Evolutionary conservation across 2,329 filamentous ascomycete species (phyloP), one percentile per base, ranked within the genome.

Genomic region (Penicillium sumatraense): DNA sequence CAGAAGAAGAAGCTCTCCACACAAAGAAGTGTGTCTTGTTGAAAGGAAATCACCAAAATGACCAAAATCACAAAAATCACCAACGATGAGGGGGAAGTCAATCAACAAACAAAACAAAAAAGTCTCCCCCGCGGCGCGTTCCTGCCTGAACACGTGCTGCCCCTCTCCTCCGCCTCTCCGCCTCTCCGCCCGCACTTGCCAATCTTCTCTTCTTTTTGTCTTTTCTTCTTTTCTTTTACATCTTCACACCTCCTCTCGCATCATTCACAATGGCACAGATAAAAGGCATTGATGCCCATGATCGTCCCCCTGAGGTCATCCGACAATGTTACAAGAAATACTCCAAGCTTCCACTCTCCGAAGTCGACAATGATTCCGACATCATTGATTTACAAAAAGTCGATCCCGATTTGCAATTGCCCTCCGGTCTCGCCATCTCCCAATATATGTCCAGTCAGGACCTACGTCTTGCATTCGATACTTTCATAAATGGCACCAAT

Each of bases 261-360:
- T 26, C 49, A 29, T 41, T 27, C 52, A 46, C 24, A 33, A 72
- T 75, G 72, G 66, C 68, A 33, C 70, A 66, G 31, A 73, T 74
- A 40, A 67, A 71, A 58, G 63, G 63, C 33, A 78, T 93, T 2
- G 89, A 96, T 73, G 88, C 92, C 24, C 86, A 93, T 71, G 86
- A 91, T 72, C 86, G 87, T 64, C 90, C 92, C 1, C 90, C 92
- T 3, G 84, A 87, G 11, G 73, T 80, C 47, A 80, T 97, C 62
- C 86, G 87, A 58, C 77, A 82, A 42, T 77, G 86, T 51, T 97
- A 91, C 84, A 96, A 96, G 72, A 77, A 77, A 38, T 91, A 88
- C 64, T 86, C 88, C 21, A 88, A 83, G 60, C 80, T 85, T 33
- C 82, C 86, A 0, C 73, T 81, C 3, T 65, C 74, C 7, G 78